Evolutionary conservation across 139 green algal genomes (phyloP), one percentile per base, ranked within the genome.

Genomic region (Cymbomonas tetramitiformis): DNA sequence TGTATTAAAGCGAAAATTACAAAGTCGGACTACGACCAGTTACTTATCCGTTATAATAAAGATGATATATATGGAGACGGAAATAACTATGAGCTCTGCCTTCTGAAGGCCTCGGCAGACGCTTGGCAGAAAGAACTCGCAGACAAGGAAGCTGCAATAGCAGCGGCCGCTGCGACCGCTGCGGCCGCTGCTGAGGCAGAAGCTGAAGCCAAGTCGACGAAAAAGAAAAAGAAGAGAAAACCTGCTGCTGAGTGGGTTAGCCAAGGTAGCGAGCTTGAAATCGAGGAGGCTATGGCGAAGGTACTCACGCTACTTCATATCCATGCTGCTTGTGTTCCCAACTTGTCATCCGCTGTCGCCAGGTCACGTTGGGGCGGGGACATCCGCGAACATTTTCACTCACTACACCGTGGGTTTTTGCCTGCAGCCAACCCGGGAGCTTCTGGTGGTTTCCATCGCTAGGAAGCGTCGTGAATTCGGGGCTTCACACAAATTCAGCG

Each of bases 21-120:
- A 30, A 66, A 68, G 9, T 54, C 68, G 47, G 73, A 86, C 46
- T 82, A 78, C 46, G 72, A 85, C n/a, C 61, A 62, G 7, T 19
- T 90, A 1, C 30, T 78, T 18, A 30, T 87, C 0, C 62, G 67
- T 2, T 56, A 74, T 28, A 87, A 86, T 56, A 62, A 74, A n/a
- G 72, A 87, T 26, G 83, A 92, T 54, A 38, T 77, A 3, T 92
- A 82, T 67, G 79, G 74, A 1, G 79, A 92, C 46, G 83, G 83
- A 41, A 86, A 85, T 63, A 92, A 92, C 59, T 87, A 72, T 62
- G 76, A 87, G 65, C 49, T 85, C 38, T 30, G 33, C 4, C 23
- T 24, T 38, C 48, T 49, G 34, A 12, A 28, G 8, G 49, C 60
- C 28, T 49, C 62, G n/a, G 67, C 51, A 44, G 63, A 63, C 25